Base-by-base conservation (phyloP, 768 basidiomycete genomes). In the Leccinum truebloodii region DNA sequence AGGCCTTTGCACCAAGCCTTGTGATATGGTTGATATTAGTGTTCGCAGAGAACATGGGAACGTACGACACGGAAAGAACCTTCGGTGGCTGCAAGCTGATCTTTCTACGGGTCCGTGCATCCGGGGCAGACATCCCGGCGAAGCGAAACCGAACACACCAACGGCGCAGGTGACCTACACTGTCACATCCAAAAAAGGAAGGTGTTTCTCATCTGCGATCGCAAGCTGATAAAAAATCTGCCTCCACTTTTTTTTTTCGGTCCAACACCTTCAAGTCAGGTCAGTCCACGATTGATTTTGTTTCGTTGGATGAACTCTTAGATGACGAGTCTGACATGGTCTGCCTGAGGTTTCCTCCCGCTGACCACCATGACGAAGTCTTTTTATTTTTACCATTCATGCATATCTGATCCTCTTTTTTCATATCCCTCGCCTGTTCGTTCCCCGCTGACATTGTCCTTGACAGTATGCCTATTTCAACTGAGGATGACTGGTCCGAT, bases 251-350 rank as follows among this genome's bases (percentile, higher is more conserved):
- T 61, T 46, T 59, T 46, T 53, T 54, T 39, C 49, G 56, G 52
- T 54, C 60, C 55, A 18, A 52, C 62, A 59, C 24, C 44, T 22
- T 52, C 49, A 6, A 34, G 30, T 52, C 64, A 67, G 61, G 74
- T 73, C 35, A 66, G 72, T 37, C 4, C 0, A 39, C 58, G 50
- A 48, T 62, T 35, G 7, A 39, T n/a, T 48, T 26, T 62, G 37
- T 56, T 65, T 63, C 12, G 0, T 37, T 60, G 62, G 85, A 86
- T 84, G 83, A 84, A 65, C 68, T 62, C 64, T 58, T 73, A 84
- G 84, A 86, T 86, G 84, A 86, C 92, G 92, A 94, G 92, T 94
- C 92, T 79, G 92, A 94, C 75, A 71, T 69, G 72, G 73, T 67
- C 63, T 70, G 61, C 70, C 66, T 78, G 79, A 82, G 86, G 86